Base-by-base conservation (phyloP, 2,329 filamentous ascomycete genomes). In the Colletotrichum chlorophyti region DNA sequence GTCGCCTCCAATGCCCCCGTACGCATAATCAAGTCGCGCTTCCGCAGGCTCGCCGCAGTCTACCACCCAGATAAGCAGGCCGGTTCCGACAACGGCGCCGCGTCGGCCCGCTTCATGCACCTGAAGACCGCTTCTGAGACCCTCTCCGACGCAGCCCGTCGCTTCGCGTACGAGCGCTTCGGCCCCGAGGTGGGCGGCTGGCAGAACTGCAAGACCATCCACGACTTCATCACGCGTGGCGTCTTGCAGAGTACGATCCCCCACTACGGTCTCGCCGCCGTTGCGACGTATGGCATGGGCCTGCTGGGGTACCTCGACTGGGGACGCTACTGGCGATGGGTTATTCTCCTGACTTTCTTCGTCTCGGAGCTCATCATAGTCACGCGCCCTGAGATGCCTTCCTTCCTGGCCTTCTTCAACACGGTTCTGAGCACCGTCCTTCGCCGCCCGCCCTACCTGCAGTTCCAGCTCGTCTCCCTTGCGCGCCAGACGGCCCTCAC, bases 131-230 rank as follows among this genome's bases (percentile, higher is more conserved):
- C 92, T 6, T 86, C 91, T 68, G 95, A 98, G 67, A 91, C 89
- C 1, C 84, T 97, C 14, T 76, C 86, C n/a, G 87, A 95, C 68
- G 85, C 90, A 3, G 87, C 86, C 1, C 87, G 84, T 68, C 83
- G 92, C 53, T 96, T 95, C 71, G 93, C 91, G 7, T 97, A 97
- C 75, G 92, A 97, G 70, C 87, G 92, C 43, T 93, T 97, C 71
- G 93, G 93, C 0, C 88, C 91, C 1, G 85, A 86, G 24, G 81
- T 93, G 17, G 72, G 89, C 11, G 70, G 72, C 8, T 94, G 89
- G 88, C 77, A 83, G 63, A 79, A 84, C 63, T 89, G 86, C 74
- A 76, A 81, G 50, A 91, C 89, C 0, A 76, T 91, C 53, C 83
- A 83, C 59, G 93, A 97, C 70, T 96, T 85, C 70, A 79, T 96